phyloP scores from a whole-genome alignment of 2,329 filamentous ascomycete genomes.

The Aspergillus phoenicis region DNA sequence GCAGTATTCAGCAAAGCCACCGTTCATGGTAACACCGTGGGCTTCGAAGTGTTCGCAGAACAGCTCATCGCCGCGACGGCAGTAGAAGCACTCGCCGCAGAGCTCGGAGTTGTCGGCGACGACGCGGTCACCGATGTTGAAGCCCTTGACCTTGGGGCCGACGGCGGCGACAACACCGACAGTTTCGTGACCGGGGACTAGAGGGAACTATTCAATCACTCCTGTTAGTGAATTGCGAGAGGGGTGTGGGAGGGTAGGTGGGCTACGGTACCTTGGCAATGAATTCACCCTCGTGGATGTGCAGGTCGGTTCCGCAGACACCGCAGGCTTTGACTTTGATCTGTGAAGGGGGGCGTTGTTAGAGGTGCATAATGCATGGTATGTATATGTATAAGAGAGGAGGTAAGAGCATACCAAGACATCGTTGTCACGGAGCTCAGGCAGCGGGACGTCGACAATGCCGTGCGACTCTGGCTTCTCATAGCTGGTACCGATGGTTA shows the following conservation, averaged over 20 bases:
- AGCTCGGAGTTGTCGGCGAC: slow-evolving; percentile 60
- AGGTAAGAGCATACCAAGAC: slow-evolving; percentile 50
- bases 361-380: not conserved
- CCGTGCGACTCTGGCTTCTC: slow-evolving; percentile 64
- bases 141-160: slow-evolving; percentile 61
- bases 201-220: slow-evolving; percentile 54
- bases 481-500: slow-evolving; percentile 46
- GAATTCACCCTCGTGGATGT: slow-evolving; percentile 68
- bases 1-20: slow-evolving; percentile 73
- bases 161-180: slow-evolving; percentile 65
- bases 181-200: slow-evolving; percentile 70
- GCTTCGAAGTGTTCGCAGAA: slow-evolving; percentile 71
- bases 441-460: slow-evolving; percentile 65
- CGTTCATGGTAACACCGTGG: slow-evolving; percentile 62
- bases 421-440: slow-evolving; percentile 61
- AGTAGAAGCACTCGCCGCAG: slow-evolving; percentile 74
- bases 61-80: slow-evolving; percentile 66
- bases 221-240: not conserved
- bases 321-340: slow-evolving; percentile 69
- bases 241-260: not conserved
- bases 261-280: slow-evolving; percentile 50
- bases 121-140: slow-evolving; percentile 65
- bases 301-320: slow-evolving; percentile 61
- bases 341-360: slow-evolving; percentile 26
- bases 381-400: not conserved